Conservation (phyloP, 306 rosid species). For the Cucumis hystrix region DNA sequence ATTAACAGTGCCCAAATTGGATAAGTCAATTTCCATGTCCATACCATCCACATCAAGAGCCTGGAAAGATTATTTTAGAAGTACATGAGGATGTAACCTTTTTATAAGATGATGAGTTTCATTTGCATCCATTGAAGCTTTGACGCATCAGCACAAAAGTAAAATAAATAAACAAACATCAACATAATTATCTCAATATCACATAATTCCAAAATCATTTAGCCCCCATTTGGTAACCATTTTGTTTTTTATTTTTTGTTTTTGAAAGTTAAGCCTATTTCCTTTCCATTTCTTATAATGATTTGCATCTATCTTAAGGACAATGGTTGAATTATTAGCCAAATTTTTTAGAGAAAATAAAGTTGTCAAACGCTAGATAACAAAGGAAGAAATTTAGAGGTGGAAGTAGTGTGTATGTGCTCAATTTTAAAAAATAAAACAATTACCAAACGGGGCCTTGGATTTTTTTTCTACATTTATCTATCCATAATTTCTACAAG, state of each 20-base stretch:
- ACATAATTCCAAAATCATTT: not conserved
- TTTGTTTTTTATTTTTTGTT: too few relatives aligned
- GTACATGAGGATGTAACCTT: not conserved
- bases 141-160: not conserved
- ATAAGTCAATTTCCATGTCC: conserved; percentile 98
- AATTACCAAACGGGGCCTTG: too few relatives aligned
- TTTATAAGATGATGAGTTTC: not conserved
- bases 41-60: conserved; percentile 80
- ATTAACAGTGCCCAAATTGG: conserved; percentile 97
- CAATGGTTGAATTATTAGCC: too few relatives aligned
- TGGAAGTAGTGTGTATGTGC: too few relatives aligned
- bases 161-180: not conserved
- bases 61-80: conserved; percentile 27
- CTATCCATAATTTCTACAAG: not conserved
- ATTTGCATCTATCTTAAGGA: too few relatives aligned
- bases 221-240: too few relatives aligned
- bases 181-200: not conserved
- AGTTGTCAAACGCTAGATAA: too few relatives aligned
- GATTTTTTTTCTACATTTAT: not conserved
- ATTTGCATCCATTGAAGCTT: not conserved
- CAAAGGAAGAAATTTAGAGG: too few relatives aligned
- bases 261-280: too few relatives aligned
- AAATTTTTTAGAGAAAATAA: too few relatives aligned
- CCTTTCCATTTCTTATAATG: too few relatives aligned
- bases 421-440: too few relatives aligned